Conservation (phyloP, 2,329 filamentous ascomycete species). For the Aspergillus calidoustus region DNA sequence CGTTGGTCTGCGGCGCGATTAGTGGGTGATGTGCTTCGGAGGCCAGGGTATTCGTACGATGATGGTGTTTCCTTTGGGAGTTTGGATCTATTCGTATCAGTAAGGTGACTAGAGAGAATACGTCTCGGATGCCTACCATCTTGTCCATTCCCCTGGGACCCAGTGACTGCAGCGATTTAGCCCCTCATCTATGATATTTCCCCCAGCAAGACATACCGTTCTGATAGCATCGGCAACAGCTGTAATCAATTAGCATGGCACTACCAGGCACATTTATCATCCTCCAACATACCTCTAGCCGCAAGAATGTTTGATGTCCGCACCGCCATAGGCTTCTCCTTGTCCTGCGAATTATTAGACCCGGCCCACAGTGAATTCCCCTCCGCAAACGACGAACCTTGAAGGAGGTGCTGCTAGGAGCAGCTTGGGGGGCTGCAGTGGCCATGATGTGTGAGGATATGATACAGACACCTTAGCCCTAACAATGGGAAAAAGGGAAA, state of each 20-base stretch:
- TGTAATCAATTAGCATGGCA: conserved; percentile 46
- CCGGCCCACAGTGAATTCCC: conserved; percentile 34
- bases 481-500: conserved; percentile 27
- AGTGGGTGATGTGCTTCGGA: conserved; percentile 34
- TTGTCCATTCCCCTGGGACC: conserved; percentile 98
- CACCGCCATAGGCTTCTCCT: conserved; percentile 98
- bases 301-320: conserved; percentile 96
- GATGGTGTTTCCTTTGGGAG: conserved; percentile 93
- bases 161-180: conserved; percentile 65
- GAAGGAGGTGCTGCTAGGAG: conserved; percentile 68
- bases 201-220: conserved; percentile 60
- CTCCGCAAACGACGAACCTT: conserved; percentile 53
- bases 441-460: conserved; percentile 52
- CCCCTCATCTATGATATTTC: conserved; percentile 37
- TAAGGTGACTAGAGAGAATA: background rate
- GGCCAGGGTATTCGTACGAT: conserved; percentile 60
- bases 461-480: conserved; percentile 33
- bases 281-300: conserved; percentile 72
- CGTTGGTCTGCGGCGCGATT: conserved; percentile 70
- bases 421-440: conserved; percentile 50
- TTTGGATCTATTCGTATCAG: conserved; percentile 71
- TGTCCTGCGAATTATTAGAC: conserved; percentile 63
- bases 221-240: conserved; percentile 97
- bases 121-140: conserved; percentile 62
- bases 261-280: conserved; percentile 4